Conservation (phyloP, 1,139 yeast species). For the Entelexis sorbosivorans region DNA sequence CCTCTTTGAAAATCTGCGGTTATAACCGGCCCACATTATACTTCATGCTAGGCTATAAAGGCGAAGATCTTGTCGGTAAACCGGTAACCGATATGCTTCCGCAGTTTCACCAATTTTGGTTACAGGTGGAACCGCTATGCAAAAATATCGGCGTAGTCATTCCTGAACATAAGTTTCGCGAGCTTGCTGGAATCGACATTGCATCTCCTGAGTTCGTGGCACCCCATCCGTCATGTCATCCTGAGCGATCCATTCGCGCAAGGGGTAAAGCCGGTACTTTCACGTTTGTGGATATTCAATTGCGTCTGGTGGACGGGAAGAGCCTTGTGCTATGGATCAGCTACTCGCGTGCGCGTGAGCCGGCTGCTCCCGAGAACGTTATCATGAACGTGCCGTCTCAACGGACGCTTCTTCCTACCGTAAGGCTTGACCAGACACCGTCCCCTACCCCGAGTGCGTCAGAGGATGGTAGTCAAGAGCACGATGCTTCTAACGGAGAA, state of each 20-base stretch:
- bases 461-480: background rate
- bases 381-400: background rate
- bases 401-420: background rate
- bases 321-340: slow-evolving; percentile 77
- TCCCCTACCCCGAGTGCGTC: background rate
- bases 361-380: background rate
- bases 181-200: slow-evolving; percentile 31
- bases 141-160: slow-evolving; percentile 44
- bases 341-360: slow-evolving; percentile 40
- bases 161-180: slow-evolving; percentile 83
- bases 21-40: slow-evolving; percentile 72
- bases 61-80: slow-evolving; percentile 37
- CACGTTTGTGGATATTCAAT: slow-evolving; percentile 63
- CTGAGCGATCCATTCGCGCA: slow-evolving; percentile 33
- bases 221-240: slow-evolving; percentile 11
- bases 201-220: slow-evolving; percentile 8
- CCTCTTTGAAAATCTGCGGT: slow-evolving; percentile 37
- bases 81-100: slow-evolving; percentile 55
- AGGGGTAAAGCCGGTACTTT: slow-evolving; percentile 58
- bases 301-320: slow-evolving; percentile 54
- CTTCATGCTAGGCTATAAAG: slow-evolving; percentile 62
- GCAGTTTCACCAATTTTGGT: slow-evolving; percentile 45
- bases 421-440: background rate
- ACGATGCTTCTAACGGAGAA: too few species aligned
- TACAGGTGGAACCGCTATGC: slow-evolving; percentile 35